Percentiles rank a stretch among this genome's conserved stretches.
Conservation (phyloP, 83 land plant species). For the Larix sibirica region DNA sequence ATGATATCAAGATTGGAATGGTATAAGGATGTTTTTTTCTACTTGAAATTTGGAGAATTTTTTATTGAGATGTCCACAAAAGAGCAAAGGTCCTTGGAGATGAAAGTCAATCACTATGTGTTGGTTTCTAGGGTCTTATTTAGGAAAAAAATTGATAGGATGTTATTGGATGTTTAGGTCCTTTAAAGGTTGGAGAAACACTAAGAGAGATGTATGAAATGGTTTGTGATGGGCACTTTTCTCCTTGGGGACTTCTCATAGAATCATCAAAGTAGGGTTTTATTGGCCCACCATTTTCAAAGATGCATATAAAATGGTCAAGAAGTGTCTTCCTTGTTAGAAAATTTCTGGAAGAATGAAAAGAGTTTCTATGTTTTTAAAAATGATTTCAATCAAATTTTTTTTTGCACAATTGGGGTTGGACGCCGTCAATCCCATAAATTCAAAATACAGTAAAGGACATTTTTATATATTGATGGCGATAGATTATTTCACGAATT, state of each 20-base stretch:
- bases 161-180: too few relatives aligned
- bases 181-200: too few relatives aligned
- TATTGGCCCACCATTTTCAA: not conserved
- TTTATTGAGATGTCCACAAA: not conserved
- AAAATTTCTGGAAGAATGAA: not conserved
- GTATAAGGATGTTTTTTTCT: too few relatives aligned
- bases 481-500: not conserved
- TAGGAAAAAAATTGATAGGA: too few relatives aligned
- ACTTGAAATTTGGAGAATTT: too few relatives aligned
- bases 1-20: too few relatives aligned
- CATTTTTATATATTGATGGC: not conserved
- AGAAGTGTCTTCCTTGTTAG: not conserved
- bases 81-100: not conserved
- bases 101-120: not conserved
- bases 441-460: not conserved
- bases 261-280: not conserved
- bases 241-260: too few relatives aligned
- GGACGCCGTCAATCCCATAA: not conserved
- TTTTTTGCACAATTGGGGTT: not conserved
- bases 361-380: not conserved
- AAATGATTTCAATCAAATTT: not conserved
- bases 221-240: too few relatives aligned
- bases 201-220: too few relatives aligned
- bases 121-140: not conserved
- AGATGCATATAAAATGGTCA: not conserved